Base-by-base conservation (phyloP, 2,329 filamentous ascomycete species). In the Epichloe uncinata region DNA sequence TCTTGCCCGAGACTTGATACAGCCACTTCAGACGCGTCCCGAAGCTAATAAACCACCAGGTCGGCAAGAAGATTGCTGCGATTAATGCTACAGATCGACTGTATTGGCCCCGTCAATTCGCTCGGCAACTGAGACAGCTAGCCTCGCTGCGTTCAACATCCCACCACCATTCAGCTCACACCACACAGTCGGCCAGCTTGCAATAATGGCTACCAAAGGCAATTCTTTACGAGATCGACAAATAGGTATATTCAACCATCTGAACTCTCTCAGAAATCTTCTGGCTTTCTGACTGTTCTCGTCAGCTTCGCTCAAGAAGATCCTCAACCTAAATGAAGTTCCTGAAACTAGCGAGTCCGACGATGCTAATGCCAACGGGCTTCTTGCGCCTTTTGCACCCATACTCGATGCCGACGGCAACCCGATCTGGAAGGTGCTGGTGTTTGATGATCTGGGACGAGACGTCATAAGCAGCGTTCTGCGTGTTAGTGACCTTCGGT, bases 401-500 rank as follows among this genome's bases (percentile, higher is more conserved):
- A 85, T 96, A 48, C 72, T 95, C 54, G 89, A 89, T 58, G 77
- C 87, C 44, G 84, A 94, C 59, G 89, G 90, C 55, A 87, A 95
- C 60, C 90, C 91, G 1, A 90, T 96, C 70, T 97, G 91, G 91
- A 97, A 97, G 67, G 87, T 97, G 6, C 73, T 98, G 48, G 88
- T 98, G 9, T 97, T 98, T 63, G 94, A 98, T 67, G 85, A 91
- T 58, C 67, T 83, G 4, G 93, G 91, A 45, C 79, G 90, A 65
- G 90, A 97, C 77, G 87, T 98, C 52, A 96, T 98, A 61, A 95
- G 89, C 71, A 96, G 90, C 61, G 90, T 98, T 2, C 74, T 98
- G 56, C 79, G 90, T 52, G 93, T 98, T 55, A 95, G 89, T 62
- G 93, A 98, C 69, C 72, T 98, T 63, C 78, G 94, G 55, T 80